A percentile compares a stretch with the other conserved stretches of the same genome.
These are phyloP conservation scores for Hericium erinaceus DNA, from an alignment of 768 basidiomycete genomes.

Conservation along the genomic window DNA sequence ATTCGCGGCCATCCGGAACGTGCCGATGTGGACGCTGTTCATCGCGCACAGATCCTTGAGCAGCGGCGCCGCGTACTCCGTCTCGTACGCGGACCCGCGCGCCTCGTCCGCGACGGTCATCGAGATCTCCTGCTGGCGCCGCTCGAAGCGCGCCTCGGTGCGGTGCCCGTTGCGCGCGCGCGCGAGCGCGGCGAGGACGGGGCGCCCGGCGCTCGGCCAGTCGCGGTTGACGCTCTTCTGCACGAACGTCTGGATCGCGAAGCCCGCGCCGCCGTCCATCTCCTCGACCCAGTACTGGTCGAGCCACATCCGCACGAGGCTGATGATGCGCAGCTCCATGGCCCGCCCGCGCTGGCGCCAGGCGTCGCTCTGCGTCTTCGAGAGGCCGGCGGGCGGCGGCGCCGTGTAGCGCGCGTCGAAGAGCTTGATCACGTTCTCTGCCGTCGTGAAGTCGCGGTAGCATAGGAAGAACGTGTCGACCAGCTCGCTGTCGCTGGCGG, in stretches of 20 bases:
- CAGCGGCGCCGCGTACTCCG: conserved; percentile 15
- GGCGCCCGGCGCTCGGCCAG: neutral
- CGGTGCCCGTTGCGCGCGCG: neutral
- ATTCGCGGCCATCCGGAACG: conserved; percentile 29
- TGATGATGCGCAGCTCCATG: neutral
- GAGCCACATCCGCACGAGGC: neutral
- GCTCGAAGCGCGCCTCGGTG: neutral
- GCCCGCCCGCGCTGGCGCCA: conserved; percentile 43
- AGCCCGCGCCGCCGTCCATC: conserved; percentile 32
- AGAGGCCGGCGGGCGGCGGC: conserved; percentile 21
- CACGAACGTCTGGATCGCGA: conserved; percentile 20
- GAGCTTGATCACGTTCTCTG: conserved; percentile 34
- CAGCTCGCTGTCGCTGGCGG: conserved; percentile 22
- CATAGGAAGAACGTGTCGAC: conserved; percentile 53
- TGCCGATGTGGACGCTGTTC: conserved; percentile 20
- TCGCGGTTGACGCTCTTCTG: neutral
- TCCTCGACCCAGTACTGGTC: conserved; percentile 16
- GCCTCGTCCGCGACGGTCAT: neutral
- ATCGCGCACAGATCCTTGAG: conserved; percentile 20
- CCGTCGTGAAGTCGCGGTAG: conserved; percentile 59
- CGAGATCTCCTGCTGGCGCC: neutral
- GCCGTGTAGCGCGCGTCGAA: conserved; percentile 18
- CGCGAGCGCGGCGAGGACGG: neutral
- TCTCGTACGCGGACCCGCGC: neutral
- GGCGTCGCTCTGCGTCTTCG: conserved; percentile 30